Conservation (phyloP, 257 asterid genomes). For the Cinchona pubescens region DNA sequence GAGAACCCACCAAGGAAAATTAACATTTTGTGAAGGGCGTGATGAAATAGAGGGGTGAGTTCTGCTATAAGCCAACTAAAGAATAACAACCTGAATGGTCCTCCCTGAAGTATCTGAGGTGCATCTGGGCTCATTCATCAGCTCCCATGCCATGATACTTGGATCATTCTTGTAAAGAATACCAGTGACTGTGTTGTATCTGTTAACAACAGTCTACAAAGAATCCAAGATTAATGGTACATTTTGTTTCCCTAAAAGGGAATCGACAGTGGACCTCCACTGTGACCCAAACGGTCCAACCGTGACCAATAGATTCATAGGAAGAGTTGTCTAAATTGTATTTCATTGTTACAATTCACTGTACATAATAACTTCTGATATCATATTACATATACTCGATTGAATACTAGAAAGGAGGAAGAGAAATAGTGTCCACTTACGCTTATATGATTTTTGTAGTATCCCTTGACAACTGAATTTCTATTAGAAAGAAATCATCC, state of each 20-base stretch:
- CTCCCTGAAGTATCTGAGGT: constrained; percentile 80
- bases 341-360: too few relatives aligned
- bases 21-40: too few relatives aligned
- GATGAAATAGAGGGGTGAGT: not conserved
- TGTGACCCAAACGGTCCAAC: too few relatives aligned
- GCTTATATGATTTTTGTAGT: constrained; percentile 68
- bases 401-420: too few relatives aligned
- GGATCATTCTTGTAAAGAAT: constrained; percentile 81
- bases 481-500: constrained; percentile 89
- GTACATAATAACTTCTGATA: too few relatives aligned
- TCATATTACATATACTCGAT: too few relatives aligned
- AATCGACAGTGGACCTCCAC: too few relatives aligned
- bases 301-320: too few relatives aligned
- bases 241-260: too few relatives aligned
- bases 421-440: constrained; percentile 25
- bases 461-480: constrained; percentile 55
- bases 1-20: too few relatives aligned
- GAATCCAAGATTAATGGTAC: not conserved
- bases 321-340: too few relatives aligned
- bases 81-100: constrained; percentile 60
- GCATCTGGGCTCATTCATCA: constrained; percentile 95
- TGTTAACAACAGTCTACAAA: constrained; percentile 65
- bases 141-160: constrained; percentile 99
- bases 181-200: constrained; percentile 57
- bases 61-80: not conserved